These are phyloP conservation scores for Ustilago sp. DNA, from an alignment of 1,284 basidiomycete genomes.

Conservation along the genomic window DNA sequence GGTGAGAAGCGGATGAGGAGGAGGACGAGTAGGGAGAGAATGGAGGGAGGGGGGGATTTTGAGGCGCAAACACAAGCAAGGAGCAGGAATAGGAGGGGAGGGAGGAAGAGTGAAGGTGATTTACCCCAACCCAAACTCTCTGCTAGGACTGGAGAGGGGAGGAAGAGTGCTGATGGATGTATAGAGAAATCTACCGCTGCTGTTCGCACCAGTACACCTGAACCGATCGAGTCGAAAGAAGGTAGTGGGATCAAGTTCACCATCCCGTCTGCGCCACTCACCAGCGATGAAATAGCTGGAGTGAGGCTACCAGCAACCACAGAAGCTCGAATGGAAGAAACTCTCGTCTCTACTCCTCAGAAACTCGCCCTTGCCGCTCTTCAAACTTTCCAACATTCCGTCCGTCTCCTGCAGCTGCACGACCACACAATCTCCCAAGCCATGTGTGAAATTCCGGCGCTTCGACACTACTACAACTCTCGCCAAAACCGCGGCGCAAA, in stretches of 20 bases:
- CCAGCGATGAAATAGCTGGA: neutral
- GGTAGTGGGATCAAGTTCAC: neutral
- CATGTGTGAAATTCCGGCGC: slow-evolving; percentile 38
- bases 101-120: slow-evolving; percentile 30
- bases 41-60: neutral
- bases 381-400: slow-evolving; percentile 42
- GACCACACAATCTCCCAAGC: slow-evolving; percentile 28
- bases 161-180: slow-evolving; percentile 30
- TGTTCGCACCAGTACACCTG: neutral
- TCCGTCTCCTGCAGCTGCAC: slow-evolving; percentile 28
- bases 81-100: slow-evolving; percentile 1
- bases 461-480: slow-evolving; percentile 44
- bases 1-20: slow-evolving; percentile 29
- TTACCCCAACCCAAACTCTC: neutral
- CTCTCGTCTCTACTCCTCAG: slow-evolving; percentile 35
- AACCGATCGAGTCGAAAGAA: neutral
- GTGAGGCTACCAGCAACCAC: neutral
- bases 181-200: slow-evolving; percentile 5
- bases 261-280: neutral
- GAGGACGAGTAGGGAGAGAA: neutral
- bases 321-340: slow-evolving; percentile 21
- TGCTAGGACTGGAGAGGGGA: neutral
- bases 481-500: neutral
- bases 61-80: neutral
- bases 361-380: slow-evolving; percentile 43